Conservation (phyloP, 768 basidiomycete species). For the Serendipita sp. region DNA sequence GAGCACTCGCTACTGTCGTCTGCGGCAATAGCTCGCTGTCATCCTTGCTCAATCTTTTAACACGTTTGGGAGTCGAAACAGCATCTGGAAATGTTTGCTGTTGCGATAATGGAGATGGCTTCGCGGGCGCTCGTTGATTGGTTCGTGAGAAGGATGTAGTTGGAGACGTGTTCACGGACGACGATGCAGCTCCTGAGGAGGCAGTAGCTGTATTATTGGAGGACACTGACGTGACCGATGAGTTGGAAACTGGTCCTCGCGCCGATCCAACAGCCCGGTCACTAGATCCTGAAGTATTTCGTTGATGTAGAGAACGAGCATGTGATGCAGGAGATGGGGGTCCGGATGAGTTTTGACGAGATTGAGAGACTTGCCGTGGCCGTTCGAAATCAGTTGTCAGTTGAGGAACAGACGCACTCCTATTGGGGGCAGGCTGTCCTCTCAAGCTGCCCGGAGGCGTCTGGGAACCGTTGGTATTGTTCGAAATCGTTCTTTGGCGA, state of each 20-base stretch:
- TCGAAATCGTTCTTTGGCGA: constrained; percentile 41
- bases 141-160: constrained; percentile 16
- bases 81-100: constrained; percentile 30
- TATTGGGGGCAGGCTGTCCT: constrained; percentile 14
- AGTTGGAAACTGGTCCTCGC: constrained; percentile 2
- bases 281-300: constrained; percentile 10
- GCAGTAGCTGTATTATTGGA: constrained; percentile 17
- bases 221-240: constrained; percentile 12
- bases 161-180: constrained; percentile 21
- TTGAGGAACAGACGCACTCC: constrained; percentile 10
- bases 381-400: constrained; percentile 9
- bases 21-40: constrained; percentile 11
- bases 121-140: constrained; percentile 20
- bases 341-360: neutral
- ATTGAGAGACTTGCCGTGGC: constrained; percentile 11
- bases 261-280: constrained; percentile 3
- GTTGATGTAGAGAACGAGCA: constrained; percentile 12
- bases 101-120: constrained; percentile 59
- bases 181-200: constrained; percentile 32
- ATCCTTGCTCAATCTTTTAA: constrained; percentile 17
- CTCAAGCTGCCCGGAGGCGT: constrained; percentile 17
- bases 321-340: constrained; percentile 6
- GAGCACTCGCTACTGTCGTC: constrained; percentile 9
- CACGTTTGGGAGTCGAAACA: constrained; percentile 16
- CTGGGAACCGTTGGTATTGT: constrained; percentile 6